Evolutionary conservation across 768 basidiomycete species (phyloP), one percentile per base, ranked within the genome.

Genomic region (Vararia minispora): DNA sequence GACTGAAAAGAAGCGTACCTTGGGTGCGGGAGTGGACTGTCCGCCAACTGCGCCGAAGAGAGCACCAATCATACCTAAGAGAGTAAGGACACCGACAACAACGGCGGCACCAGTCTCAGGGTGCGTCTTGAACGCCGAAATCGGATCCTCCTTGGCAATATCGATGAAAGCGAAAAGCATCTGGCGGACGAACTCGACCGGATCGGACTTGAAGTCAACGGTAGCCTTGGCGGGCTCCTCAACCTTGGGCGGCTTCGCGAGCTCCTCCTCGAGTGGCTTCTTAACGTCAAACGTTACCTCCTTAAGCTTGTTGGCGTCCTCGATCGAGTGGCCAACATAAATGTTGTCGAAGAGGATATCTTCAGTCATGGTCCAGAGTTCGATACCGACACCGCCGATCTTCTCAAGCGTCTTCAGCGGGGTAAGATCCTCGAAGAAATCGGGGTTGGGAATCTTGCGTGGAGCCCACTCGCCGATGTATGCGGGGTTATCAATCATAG

Each of bases 281-380:
- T 97, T 98, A 61, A 94, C 58, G 49, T 77, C 75, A 63, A 85
- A 99, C n/a, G 90, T 87, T 63, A 92, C 88, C 12, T 66, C 62
- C 40, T 90, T 88, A 49, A 99, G 62, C 9, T 65, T 61, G 59
- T 84, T 77, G 45, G 95, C 95, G 43, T 94, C 89, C 27, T 76
- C 75, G 41, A 76, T 56, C 14, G 90, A 92, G 69, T 91, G 82
- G 42, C 91, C 91, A 42, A 99, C 61, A 66, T 90, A 98, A 55
- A 99, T 76, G 67, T 89, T 91, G 63, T 87, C 78, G 58, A 91
- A 92, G 50, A 91, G 71, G 51, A 91, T 91, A 55, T 87, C 81
- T 61, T 86, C 86, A 29, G 92, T 94, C 95, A 98, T 99, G 32
- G 94, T 94, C 95, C 95, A 99, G 51, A 98, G 78, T 63, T 99